Conservation (phyloP, 805 yeast species). For the Kuraishia cidri region DNA sequence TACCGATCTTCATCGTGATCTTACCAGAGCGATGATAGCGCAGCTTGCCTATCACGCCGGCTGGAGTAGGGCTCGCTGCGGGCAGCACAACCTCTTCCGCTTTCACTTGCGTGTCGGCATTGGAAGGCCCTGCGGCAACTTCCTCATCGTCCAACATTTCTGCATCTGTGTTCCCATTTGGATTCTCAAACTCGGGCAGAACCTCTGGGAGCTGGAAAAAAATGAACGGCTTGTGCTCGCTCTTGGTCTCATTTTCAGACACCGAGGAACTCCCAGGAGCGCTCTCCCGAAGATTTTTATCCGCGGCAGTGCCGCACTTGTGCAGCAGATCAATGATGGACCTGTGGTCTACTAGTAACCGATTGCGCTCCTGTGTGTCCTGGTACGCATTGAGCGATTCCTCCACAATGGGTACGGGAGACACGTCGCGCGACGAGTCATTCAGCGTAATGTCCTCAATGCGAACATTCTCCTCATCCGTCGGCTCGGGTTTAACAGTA, state of each 20-base stretch:
- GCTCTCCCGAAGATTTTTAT: too few species aligned
- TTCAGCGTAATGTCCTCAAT: neutral
- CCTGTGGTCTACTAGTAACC: conserved; percentile 26
- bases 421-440: neutral
- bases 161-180: neutral
- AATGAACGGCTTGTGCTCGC: conserved; percentile 5
- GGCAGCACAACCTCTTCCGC: conserved; percentile 3
- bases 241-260: neutral
- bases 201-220: conserved; percentile 21
- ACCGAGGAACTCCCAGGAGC: neutral
- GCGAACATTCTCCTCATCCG: conserved; percentile 1
- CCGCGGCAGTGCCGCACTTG: neutral
- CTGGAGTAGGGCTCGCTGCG: conserved; percentile 4
- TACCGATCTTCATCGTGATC: conserved; percentile 66
- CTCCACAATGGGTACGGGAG: too few species aligned
- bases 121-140: too few species aligned
- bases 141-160: conserved; percentile 1
- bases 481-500: conserved; percentile 11
- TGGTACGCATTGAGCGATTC: conserved; percentile 14
- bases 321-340: neutral
- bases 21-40: conserved; percentile 82
- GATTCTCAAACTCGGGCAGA: conserved; percentile 12
- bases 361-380: conserved; percentile 23
- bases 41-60: conserved; percentile 64
- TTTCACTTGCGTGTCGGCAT: too few species aligned